Conservation (phyloP, 805 yeast genomes). For the Pichia cephalocereana region DNA sequence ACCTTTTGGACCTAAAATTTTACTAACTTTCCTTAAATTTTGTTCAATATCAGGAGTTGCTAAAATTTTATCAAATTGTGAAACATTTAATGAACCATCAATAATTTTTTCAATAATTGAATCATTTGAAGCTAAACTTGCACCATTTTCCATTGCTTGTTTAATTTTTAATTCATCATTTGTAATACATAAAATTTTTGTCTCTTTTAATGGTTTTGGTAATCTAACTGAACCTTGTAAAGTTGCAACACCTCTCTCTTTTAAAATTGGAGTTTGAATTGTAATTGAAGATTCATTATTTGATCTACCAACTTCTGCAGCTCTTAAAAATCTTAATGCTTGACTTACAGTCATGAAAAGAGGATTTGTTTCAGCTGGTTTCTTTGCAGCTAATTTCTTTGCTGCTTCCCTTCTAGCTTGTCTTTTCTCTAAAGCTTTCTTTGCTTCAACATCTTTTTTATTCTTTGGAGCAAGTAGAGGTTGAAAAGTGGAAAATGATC, state of each 20-base stretch:
- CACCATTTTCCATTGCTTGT: constrained; percentile 50
- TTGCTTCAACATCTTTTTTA: constrained; percentile 20
- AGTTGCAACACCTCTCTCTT: constrained; percentile 71
- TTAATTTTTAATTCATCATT: constrained; percentile 41
- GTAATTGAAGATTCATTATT: constrained; percentile 61
- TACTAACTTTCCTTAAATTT: constrained; percentile 60
- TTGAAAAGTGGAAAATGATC: neutral
- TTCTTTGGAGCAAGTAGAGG: constrained; percentile 18
- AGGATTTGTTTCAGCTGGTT: constrained; percentile 41
- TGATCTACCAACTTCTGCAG: constrained; percentile 85
- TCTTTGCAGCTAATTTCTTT: constrained; percentile 28
- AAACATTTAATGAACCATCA: constrained; percentile 35
- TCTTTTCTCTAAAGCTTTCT: constrained; percentile 19
- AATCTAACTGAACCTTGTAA: constrained; percentile 62
- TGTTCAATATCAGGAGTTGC: constrained; percentile 76
- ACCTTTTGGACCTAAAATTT: constrained; percentile 79
- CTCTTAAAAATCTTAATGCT: constrained; percentile 74
- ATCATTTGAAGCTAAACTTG: constrained; percentile 60
- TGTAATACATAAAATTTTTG: constrained; percentile 62
- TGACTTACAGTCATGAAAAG: constrained; percentile 60
- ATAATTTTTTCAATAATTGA: constrained; percentile 58
- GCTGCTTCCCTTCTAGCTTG: constrained; percentile 18
- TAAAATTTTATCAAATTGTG: constrained; percentile 57
- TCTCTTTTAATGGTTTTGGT: constrained; percentile 63
- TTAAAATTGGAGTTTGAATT: constrained; percentile 52